These are phyloP conservation scores for Cordyceps pruinosa DNA, from an alignment of 2,329 filamentous ascomycete species.

Conservation along the genomic window DNA sequence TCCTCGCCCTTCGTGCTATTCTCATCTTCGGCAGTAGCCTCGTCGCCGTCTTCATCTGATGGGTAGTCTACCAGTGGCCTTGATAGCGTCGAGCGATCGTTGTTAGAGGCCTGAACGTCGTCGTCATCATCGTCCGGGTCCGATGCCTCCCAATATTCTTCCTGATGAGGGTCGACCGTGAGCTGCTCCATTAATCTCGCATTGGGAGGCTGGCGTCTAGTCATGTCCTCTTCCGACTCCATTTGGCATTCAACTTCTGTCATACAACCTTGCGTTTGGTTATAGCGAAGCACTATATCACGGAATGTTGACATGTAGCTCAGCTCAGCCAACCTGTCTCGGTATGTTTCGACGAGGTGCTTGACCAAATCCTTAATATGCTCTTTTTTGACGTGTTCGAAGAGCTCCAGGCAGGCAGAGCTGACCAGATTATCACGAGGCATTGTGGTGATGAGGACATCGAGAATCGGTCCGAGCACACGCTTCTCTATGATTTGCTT, in stretches of 20 bases:
- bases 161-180: conserved; percentile 69
- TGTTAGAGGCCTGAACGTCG: conserved; percentile 27
- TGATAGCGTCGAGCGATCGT: conserved; percentile 58
- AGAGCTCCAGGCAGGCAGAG: conserved; percentile 88
- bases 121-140: conserved; percentile 76
- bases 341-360: conserved; percentile 77
- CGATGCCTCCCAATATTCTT: conserved; percentile 88
- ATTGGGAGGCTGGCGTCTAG: conserved; percentile 35
- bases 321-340: conserved; percentile 67
- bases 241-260: conserved; percentile 61
- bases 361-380: conserved; percentile 73
- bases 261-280: conserved; percentile 66
- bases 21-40: conserved; percentile 18
- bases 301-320: conserved; percentile 83
- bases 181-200: conserved; percentile 66
- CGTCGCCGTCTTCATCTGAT: conserved; percentile 73
- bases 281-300: conserved; percentile 67
- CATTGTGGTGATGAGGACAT: conserved; percentile 78
- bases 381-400: conserved; percentile 81
- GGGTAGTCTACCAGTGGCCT: conserved; percentile 86
- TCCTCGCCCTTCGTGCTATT: conserved; percentile 19
- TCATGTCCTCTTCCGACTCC: conserved; percentile 58
- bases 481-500: conserved; percentile 75
- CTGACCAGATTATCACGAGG: conserved; percentile 89
- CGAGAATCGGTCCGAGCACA: conserved; percentile 75